Conservation (phyloP, 805 yeast genomes). For the Lipomyces lipofer region DNA sequence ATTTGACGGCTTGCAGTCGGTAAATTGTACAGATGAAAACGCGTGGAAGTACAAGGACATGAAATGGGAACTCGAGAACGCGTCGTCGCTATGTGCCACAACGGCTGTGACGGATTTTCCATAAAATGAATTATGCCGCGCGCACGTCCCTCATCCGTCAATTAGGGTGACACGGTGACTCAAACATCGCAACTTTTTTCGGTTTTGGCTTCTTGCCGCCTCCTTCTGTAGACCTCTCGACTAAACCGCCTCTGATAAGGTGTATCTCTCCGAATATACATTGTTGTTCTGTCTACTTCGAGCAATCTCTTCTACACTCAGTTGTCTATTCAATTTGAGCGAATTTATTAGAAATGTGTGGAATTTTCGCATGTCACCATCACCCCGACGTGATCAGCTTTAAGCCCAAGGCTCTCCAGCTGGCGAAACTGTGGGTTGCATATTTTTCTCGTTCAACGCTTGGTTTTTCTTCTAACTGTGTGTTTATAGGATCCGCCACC, state of each 20-base stretch:
- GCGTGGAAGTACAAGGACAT: too few species aligned
- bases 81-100: too few species aligned
- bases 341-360: slow-evolving; percentile 69
- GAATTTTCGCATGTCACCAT: slow-evolving; percentile 90
- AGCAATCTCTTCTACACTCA: too few species aligned
- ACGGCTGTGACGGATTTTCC: too few species aligned
- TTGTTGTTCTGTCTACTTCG: too few species aligned
- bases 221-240: neutral
- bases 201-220: neutral
- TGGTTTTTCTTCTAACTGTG: neutral
- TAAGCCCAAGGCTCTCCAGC: slow-evolving; percentile 84
- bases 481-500: slow-evolving; percentile 74
- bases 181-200: slow-evolving; percentile 1
- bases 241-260: too few species aligned
- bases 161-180: slow-evolving; percentile 1
- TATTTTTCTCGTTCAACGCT: neutral
- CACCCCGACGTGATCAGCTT: slow-evolving; percentile 77
- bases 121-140: too few species aligned
- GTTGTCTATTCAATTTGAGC: neutral
- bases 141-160: too few species aligned
- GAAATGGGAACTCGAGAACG: too few species aligned
- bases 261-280: too few species aligned
- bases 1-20: too few species aligned
- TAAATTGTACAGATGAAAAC: too few species aligned
- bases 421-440: slow-evolving; percentile 58